A percentile compares a stretch with the other conserved stretches of the same genome.
phyloP scores from a whole-genome alignment of 1,284 basidiomycete species.

The Phellinidium pouzarii region DNA sequence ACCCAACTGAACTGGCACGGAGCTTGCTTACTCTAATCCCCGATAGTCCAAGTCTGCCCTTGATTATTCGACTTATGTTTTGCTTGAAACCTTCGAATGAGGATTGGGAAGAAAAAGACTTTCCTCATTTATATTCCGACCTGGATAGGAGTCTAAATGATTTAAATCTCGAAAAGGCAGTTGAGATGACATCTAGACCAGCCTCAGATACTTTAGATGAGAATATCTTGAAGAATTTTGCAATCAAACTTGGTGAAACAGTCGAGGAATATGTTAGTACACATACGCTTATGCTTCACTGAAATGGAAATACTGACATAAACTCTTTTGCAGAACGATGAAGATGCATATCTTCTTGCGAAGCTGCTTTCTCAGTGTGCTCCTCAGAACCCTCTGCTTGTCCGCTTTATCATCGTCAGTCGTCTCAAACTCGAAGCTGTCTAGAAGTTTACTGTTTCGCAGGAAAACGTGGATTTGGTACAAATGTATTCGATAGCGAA shows the following conservation, averaged over 20 bases:
- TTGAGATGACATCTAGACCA: conserved; percentile 45
- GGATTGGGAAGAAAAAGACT: conserved; percentile 68
- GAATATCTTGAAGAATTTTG: conserved; percentile 44
- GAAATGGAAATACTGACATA: conserved; percentile 4
- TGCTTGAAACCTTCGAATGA: conserved; percentile 67
- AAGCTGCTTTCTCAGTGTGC: conserved; percentile 54
- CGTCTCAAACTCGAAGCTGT: conserved; percentile 29
- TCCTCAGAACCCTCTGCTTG: conserved; percentile 48
- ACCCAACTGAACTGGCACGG: conserved; percentile 56
- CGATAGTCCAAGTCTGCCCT: conserved; percentile 49
- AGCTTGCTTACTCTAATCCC: conserved; percentile 55
- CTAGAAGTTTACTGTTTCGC: conserved; percentile 7
- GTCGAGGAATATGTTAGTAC: conserved; percentile 40
- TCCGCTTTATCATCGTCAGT: conserved; percentile 39
- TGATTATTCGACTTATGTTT: conserved; percentile 63
- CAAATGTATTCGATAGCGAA: conserved; percentile 46
- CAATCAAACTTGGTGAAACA: conserved; percentile 42
- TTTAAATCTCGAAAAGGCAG: conserved; percentile 48
- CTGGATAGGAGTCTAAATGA: conserved; percentile 40
- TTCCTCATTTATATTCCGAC: conserved; percentile 61
- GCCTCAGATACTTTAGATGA: conserved; percentile 46
- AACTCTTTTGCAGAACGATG: conserved; percentile 35
- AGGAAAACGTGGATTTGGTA: conserved; percentile 51
- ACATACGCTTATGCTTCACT: conserved; percentile 13
- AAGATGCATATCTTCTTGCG: conserved; percentile 52